phyloP scores from a whole-genome alignment of 2,329 filamentous ascomycete species.

The Coniochaeta hoffmannii region DNA sequence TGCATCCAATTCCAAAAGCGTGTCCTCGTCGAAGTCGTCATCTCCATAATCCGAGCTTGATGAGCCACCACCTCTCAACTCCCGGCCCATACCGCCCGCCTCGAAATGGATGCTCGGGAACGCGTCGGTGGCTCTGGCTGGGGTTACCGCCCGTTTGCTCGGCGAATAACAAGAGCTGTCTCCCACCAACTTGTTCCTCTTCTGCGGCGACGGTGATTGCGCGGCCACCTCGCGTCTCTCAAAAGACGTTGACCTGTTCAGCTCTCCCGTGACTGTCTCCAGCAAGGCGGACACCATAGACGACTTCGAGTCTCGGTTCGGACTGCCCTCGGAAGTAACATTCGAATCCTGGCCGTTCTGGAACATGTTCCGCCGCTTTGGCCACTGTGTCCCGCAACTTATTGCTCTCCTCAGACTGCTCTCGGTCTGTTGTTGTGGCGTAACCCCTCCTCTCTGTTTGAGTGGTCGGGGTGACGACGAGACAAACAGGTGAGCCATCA shows the following conservation, averaged over 20 bases:
- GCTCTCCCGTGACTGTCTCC: slow-evolving; percentile 53
- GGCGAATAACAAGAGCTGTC: background rate
- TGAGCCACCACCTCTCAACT: background rate
- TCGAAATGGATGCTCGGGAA: background rate
- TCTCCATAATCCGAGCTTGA: slow-evolving; percentile 43
- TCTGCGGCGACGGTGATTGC: slow-evolving; percentile 25
- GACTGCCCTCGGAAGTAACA: slow-evolving; percentile 24
- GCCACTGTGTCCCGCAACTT: slow-evolving; percentile 64
- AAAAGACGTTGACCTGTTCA: slow-evolving; percentile 32
- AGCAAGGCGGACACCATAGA: slow-evolving; percentile 56
- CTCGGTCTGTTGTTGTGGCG: slow-evolving; percentile 28
- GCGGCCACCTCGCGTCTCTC: background rate
- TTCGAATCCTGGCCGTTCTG: slow-evolving; percentile 30
- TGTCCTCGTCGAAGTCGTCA: slow-evolving; percentile 53
- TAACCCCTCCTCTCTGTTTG: slow-evolving; percentile 27
- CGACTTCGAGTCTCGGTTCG: slow-evolving; percentile 46
- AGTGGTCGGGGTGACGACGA: slow-evolving; percentile 62
- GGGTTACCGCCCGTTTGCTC: background rate
- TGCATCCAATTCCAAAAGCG: slow-evolving; percentile 46
- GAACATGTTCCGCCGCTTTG: slow-evolving; percentile 59
- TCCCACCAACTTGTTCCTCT: slow-evolving; percentile 12
- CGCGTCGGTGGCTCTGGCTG: background rate
- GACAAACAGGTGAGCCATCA: slow-evolving; percentile 57
- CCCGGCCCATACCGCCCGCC: slow-evolving; percentile 38
- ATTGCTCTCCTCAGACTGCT: slow-evolving; percentile 53